Evolutionary conservation across 768 basidiomycete genomes (phyloP).

Genomic region (Trametopsis cervina): DNA sequence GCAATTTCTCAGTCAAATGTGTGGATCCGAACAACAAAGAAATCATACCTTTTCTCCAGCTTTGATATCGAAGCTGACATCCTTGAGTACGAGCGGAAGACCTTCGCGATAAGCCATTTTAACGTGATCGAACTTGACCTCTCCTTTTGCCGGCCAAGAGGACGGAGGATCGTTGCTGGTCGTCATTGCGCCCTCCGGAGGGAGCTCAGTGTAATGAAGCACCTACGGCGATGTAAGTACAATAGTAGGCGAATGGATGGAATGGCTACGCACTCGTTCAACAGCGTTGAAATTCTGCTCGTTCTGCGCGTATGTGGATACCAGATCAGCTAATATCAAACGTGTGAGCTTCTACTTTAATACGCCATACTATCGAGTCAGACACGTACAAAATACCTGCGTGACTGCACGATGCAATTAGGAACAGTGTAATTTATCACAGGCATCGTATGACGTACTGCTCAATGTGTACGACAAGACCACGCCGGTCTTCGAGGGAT

Average conservation of each 20-base stretch:
- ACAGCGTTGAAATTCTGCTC: conserved; percentile 72
- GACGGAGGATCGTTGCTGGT: conserved; percentile 44
- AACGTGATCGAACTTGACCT: conserved; percentile 67
- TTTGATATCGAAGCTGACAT: conserved; percentile 59
- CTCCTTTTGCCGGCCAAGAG: conserved; percentile 72
- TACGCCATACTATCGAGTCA: neutral
- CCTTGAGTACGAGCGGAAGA: conserved; percentile 81
- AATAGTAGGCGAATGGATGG: neutral
- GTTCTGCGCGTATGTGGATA: conserved; percentile 49
- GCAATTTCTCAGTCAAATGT: neutral
- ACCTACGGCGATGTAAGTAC: conserved; percentile 26
- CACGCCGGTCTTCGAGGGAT: conserved; percentile 52
- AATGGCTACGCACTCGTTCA: conserved; percentile 36
- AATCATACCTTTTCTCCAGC: conserved; percentile 75
- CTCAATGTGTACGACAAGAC: conserved; percentile 27
- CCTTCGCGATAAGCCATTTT: conserved; percentile 81
- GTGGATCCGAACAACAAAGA: neutral
- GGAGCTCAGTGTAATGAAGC: conserved; percentile 59
- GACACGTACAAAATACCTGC: conserved; percentile 46
- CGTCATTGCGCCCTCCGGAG: conserved; percentile 39
- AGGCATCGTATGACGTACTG: conserved; percentile 37
- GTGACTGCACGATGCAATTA: conserved; percentile 33
- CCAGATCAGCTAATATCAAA: conserved; percentile 39
- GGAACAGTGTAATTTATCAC: neutral
- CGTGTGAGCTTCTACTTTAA: neutral